A percentile compares a stretch with the other conserved stretches of the same genome.
phyloP scores from a whole-genome alignment of 306 rosid species.

The Alnus glutinosa region DNA sequence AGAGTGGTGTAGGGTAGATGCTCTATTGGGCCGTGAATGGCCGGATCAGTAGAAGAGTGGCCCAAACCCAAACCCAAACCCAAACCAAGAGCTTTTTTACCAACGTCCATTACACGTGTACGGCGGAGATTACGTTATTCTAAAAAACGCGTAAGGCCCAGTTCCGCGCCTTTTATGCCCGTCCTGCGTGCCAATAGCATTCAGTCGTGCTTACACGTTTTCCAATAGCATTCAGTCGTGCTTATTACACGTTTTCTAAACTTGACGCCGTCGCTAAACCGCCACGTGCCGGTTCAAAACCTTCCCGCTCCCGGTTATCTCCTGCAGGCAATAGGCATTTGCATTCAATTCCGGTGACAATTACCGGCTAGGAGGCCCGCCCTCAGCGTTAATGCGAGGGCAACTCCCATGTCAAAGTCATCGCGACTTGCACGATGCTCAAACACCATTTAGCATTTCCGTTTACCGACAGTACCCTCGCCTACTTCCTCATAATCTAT shows the following conservation, averaged over 20 bases:
- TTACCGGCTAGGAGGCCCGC: background rate
- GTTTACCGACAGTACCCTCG: slow-evolving; percentile 10
- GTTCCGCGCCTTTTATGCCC: slow-evolving; percentile 32
- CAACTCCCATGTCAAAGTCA: slow-evolving; percentile 22
- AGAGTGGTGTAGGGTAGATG: too few species aligned
- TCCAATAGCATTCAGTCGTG: background rate
- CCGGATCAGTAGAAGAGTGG: too few species aligned
- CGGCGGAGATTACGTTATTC: background rate
- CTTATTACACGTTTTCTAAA: background rate
- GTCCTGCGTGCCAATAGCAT: slow-evolving; percentile 19
- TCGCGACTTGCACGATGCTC: slow-evolving; percentile 2
- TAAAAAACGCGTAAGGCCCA: slow-evolving; percentile 21
- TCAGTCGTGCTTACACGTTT: slow-evolving; percentile 18
- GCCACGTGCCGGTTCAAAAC: slow-evolving; percentile 29
- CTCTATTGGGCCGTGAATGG: too few species aligned
- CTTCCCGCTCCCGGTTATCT: background rate
- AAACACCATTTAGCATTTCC: background rate
- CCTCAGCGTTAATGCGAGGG: slow-evolving; percentile 18
- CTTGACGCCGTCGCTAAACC: background rate
- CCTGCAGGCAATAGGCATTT: background rate
- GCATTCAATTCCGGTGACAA: slow-evolving; percentile 4
- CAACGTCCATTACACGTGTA: background rate
- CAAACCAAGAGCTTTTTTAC: background rate
- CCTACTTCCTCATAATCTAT: rapidly evolving
- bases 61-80: too few species aligned